phyloP scores from a whole-genome alignment of 179 eudicot species.

The Actinidia chinensis region DNA sequence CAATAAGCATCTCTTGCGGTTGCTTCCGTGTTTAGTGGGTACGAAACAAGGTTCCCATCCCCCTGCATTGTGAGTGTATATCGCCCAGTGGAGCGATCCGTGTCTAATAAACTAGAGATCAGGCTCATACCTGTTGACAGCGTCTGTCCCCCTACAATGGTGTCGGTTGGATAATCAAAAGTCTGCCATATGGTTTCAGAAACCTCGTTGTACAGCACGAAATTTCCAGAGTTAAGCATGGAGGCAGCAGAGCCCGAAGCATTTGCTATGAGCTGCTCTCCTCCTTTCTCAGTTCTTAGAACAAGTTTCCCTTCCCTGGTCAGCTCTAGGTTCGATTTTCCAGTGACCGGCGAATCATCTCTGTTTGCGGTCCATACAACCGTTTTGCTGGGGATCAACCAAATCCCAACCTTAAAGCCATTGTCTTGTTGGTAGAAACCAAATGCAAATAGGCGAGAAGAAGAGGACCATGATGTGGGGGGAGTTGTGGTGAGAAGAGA shows the following conservation, averaged over 20 bases:
- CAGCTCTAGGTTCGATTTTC: background rate
- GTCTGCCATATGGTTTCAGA: background rate
- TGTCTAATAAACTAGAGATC: background rate
- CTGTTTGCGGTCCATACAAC: background rate
- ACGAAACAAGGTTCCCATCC: background rate
- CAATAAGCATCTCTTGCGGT: background rate
- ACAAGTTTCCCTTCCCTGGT: background rate
- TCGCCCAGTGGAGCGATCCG: background rate
- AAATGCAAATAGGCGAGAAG: background rate
- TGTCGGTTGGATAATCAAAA: background rate
- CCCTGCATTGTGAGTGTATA: background rate
- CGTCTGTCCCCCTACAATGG: background rate
- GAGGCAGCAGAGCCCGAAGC: background rate
- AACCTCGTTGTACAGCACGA: background rate
- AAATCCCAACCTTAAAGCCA: background rate
- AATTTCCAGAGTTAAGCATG: slow-evolving; percentile 1
- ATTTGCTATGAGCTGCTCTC: background rate
- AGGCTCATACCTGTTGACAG: background rate
- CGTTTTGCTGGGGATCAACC: background rate
- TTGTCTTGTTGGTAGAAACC: background rate
- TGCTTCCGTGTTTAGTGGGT: background rate
- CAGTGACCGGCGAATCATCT: background rate
- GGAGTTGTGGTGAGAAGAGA: background rate
- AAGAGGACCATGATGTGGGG: background rate
- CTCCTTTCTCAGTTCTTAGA: background rate